Evolutionary conservation across 2,329 filamentous ascomycete species (phyloP).

Genomic region (Arthrobotrys sphaeroides): DNA sequence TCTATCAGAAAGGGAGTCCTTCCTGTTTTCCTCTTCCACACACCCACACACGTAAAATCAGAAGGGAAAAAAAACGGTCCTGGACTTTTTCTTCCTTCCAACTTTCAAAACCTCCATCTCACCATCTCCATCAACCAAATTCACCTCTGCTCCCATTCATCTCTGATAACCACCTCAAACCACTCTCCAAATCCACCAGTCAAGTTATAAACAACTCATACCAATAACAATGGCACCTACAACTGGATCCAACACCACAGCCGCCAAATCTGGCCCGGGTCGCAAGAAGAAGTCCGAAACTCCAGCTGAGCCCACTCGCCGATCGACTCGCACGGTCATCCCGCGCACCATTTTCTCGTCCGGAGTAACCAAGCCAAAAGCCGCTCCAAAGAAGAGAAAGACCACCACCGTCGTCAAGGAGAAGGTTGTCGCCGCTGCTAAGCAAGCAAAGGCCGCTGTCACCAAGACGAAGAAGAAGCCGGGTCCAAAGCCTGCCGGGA

Average conservation of each 20-base stretch:
- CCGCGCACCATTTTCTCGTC: conserved; percentile 34
- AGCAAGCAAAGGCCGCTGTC: conserved; percentile 33
- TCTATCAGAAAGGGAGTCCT: conserved; percentile 21
- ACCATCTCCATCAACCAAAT: neutral
- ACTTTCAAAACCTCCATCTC: neutral
- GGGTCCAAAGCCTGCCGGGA: conserved; percentile 28
- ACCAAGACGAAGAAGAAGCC: conserved; percentile 37
- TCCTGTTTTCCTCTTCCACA: neutral
- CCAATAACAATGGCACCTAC: conserved; percentile 39
- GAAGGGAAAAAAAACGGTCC: conserved; percentile 5
- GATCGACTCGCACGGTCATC: conserved; percentile 31
- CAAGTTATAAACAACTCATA: neutral
- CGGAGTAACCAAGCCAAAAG: conserved; percentile 45
- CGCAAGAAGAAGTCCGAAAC: conserved; percentile 43
- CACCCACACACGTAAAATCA: conserved; percentile 5
- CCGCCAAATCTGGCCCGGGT: conserved; percentile 27
- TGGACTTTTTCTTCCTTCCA: neutral
- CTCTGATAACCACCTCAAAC: neutral
- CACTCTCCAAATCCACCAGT: neutral
- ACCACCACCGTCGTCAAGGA: conserved; percentile 28
- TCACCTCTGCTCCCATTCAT: conserved; percentile 5
- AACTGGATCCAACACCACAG: conserved; percentile 5
- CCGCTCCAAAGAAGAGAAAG: conserved; percentile 36
- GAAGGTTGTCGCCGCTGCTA: conserved; percentile 30
- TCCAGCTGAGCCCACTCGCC: conserved; percentile 41